These are phyloP conservation scores for Suhomyces faveliae DNA, from an alignment of 805 yeast species.

Conservation along the genomic window DNA sequence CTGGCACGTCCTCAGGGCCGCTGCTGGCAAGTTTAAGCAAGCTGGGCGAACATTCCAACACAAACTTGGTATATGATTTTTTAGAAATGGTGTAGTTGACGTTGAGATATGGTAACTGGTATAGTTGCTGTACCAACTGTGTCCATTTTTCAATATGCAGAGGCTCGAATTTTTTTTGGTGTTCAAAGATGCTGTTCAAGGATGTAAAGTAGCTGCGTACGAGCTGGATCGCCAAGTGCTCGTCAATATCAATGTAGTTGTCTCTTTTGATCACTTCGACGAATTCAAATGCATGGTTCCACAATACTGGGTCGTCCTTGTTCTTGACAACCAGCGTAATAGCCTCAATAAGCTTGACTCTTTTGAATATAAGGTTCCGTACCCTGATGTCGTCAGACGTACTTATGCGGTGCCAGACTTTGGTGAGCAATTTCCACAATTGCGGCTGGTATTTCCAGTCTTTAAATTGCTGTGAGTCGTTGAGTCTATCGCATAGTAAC, in stretches of 20 bases:
- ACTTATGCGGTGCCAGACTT: constrained; percentile 32
- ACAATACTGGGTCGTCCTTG: constrained; percentile 10
- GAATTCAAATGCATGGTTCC: constrained; percentile 18
- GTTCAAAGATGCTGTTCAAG: neutral
- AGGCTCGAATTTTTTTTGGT: neutral
- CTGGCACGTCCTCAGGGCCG: neutral
- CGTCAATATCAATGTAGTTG: constrained; percentile 35
- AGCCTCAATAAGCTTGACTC: constrained; percentile 22
- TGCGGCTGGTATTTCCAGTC: constrained; percentile 41
- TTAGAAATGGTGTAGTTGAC: constrained; percentile 27
- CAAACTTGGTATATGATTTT: constrained; percentile 28
- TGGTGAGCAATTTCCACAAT: constrained; percentile 52
- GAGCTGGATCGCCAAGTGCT: constrained; percentile 25
- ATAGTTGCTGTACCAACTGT: constrained; percentile 20
- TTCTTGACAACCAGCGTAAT: constrained; percentile 12
- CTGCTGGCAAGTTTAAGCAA: neutral
- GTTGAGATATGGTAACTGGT: constrained; percentile 21
- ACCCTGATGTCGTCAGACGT: neutral
- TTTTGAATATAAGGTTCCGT: constrained; percentile 43
- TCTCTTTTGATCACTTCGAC: constrained; percentile 18
- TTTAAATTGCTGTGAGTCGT: constrained; percentile 44
- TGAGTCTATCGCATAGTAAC: constrained; percentile 58
- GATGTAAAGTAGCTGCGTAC: constrained; percentile 18
- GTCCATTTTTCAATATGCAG: constrained; percentile 23
- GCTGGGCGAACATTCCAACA: constrained; percentile 16